Evolutionary conservation across 768 basidiomycete genomes (phyloP), one percentile per base, ranked within the genome.

Genomic region (Suillus discolor): DNA sequence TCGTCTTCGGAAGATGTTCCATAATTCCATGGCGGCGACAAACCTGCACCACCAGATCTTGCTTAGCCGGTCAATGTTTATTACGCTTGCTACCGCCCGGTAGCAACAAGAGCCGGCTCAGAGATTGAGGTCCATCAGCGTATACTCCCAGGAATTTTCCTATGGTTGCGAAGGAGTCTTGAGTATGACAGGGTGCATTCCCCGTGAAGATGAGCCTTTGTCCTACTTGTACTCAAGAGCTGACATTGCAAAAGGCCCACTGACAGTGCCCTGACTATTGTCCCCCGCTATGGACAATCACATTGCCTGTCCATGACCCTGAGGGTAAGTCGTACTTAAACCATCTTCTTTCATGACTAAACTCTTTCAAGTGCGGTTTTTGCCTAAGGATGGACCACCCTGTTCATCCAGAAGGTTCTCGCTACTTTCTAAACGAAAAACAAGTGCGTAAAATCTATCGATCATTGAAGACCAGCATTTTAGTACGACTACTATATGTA

Each of bases 361-460:
- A 34, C 18, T 34, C 31, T 55, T 34, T 34, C 53, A 34, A 55
- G 53, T 8, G 18, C 36, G 5, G 6, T 18, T 0, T 13, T 66
- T 0, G 77, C 77, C 0, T 1, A 38, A 3, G 36, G 36, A 0
- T 90, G 89, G 89, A 72, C 42, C 11, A 28, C 49, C 25, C 25
- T 0, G 49, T 51, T 51, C 49, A 51, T 28, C 49, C 49, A 51
- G 49, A 90, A 74, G 89, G 89, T 9, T 82, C 80, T 28, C 79
- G 83, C n/a, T 90, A 89, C 70, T 90, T 85, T 64, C 81, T 80
- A 67, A 79, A 87, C 62, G 23, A 64, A 54, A 67, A 76, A 3
- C 80, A 81, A 76, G 88, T 87, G 55, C 12, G 79, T 68, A 42
- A 12, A 39, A 18, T 15, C 16, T 9, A 44, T 61, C 7, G 6